Percentiles rank a stretch among this genome's conserved stretches.
Conservation (phyloP, 2,329 filamentous ascomycete species). For the Trichoderma afroharzianum region DNA sequence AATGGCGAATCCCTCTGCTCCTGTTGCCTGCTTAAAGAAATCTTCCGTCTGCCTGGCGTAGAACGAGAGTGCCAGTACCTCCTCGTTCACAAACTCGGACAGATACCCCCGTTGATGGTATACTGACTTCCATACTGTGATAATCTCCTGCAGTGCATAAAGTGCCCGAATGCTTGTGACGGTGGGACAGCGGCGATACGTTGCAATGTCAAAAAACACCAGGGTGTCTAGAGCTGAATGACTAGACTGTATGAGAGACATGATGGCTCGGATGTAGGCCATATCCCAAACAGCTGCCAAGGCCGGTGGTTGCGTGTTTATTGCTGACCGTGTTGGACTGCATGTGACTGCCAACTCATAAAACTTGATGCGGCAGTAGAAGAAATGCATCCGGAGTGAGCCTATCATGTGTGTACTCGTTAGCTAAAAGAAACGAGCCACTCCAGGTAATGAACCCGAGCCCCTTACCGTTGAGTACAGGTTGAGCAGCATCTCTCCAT, state of each 20-base stretch:
- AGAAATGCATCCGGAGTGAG: constrained; percentile 3
- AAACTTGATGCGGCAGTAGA: not conserved
- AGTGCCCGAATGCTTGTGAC: not conserved
- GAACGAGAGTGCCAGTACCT: not conserved
- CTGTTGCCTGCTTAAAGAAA: not conserved
- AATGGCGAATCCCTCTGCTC: not conserved
- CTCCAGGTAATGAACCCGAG: not conserved
- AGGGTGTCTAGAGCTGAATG: not conserved
- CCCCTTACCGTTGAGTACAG: not conserved
- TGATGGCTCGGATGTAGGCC: not conserved
- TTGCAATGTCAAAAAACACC: not conserved
- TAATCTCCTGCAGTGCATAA: not conserved
- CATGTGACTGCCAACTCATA: not conserved
- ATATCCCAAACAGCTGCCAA: not conserved
- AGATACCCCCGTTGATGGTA: not conserved
- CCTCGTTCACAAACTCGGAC: not conserved
- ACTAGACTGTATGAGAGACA: not conserved
- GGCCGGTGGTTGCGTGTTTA: not conserved
- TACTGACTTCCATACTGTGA: not conserved
- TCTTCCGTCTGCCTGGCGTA: not conserved
- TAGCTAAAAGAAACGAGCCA: not conserved
- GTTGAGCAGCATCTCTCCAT: not conserved
- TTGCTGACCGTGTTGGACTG: not conserved
- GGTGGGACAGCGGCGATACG: not conserved
- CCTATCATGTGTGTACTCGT: not conserved